phyloP scores from a whole-genome alignment of 2,329 filamentous ascomycete species.

The Xylaria multiplex region DNA sequence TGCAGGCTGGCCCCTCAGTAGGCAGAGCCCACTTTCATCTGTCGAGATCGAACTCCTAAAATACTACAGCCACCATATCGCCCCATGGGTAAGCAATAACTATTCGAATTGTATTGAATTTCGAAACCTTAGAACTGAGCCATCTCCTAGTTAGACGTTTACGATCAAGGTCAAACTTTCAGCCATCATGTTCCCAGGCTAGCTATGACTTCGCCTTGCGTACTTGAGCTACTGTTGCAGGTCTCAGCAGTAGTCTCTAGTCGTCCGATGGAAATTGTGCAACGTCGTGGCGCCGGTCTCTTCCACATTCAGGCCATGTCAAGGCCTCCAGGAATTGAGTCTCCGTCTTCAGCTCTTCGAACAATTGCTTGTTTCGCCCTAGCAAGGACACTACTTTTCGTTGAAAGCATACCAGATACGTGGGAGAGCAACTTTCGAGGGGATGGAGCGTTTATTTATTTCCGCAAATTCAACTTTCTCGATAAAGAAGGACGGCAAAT shows the following conservation, averaged over 20 bases:
- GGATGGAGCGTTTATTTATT: slow-evolving; percentile 25
- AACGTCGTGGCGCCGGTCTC: slow-evolving; percentile 28
- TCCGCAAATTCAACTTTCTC: slow-evolving; percentile 27
- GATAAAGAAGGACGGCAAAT: slow-evolving; percentile 23
- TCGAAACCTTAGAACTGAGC: not conserved
- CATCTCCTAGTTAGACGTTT: slow-evolving; percentile 29
- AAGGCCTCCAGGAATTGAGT: slow-evolving; percentile 24
- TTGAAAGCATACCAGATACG: slow-evolving; percentile 30
- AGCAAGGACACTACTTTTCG: slow-evolving; percentile 31
- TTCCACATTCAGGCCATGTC: slow-evolving; percentile 35
- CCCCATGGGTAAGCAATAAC: slow-evolving; percentile 33
- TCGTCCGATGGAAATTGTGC: slow-evolving; percentile 17
- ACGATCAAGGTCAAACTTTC: slow-evolving; percentile 28
- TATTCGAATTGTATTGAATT: not conserved
- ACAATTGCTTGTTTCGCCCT: slow-evolving; percentile 33
- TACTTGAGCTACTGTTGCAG: slow-evolving; percentile 33
- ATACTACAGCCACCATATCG: slow-evolving; percentile 33
- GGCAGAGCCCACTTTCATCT: slow-evolving; percentile 26
- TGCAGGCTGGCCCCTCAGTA: slow-evolving; percentile 20
- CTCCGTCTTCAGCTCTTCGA: slow-evolving; percentile 25
- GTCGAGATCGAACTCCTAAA: slow-evolving; percentile 35
- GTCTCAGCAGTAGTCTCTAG: slow-evolving; percentile 34
- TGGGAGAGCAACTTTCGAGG: slow-evolving; percentile 37
- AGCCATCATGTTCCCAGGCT: slow-evolving; percentile 21
- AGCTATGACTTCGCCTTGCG: slow-evolving; percentile 31